Evolutionary conservation across 2,329 filamentous ascomycete species (phyloP).

Genomic region (Fragosphaeria purpurea): DNA sequence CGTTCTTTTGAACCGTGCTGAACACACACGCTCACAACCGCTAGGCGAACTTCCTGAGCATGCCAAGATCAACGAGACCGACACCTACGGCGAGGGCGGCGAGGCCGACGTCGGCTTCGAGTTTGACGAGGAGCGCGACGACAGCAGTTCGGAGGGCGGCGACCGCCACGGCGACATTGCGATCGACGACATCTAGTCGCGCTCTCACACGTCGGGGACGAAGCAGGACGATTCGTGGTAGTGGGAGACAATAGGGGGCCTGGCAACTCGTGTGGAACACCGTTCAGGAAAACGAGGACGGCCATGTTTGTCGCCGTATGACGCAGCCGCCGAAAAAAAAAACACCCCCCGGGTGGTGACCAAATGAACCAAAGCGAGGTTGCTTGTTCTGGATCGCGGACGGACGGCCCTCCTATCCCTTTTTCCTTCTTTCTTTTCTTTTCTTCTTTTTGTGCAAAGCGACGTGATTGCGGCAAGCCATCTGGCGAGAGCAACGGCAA

Average conservation of each 20-base stretch:
- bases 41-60: conserved; percentile 84
- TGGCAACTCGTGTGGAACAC: neutral
- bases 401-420: too few species aligned
- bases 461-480: too few species aligned
- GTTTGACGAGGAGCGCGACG: conserved; percentile 87
- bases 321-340: neutral
- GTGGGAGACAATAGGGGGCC: neutral
- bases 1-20: neutral
- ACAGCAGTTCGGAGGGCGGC: conserved; percentile 39
- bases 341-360: neutral
- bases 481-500: too few species aligned
- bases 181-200: conserved; percentile 78
- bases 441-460: too few species aligned
- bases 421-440: too few species aligned
- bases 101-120: conserved; percentile 96
- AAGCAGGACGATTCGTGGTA: conserved; percentile 18
- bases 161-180: conserved; percentile 54
- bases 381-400: too few species aligned
- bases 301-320: neutral
- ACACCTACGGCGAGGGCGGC: conserved; percentile 84
- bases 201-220: too few species aligned
- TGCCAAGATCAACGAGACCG: conserved; percentile 99
- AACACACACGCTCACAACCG: neutral
- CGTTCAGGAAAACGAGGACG: too few species aligned
- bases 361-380: too few species aligned